Base-by-base conservation (phyloP, 768 basidiomycete species). In the Leccinum obscurum region DNA sequence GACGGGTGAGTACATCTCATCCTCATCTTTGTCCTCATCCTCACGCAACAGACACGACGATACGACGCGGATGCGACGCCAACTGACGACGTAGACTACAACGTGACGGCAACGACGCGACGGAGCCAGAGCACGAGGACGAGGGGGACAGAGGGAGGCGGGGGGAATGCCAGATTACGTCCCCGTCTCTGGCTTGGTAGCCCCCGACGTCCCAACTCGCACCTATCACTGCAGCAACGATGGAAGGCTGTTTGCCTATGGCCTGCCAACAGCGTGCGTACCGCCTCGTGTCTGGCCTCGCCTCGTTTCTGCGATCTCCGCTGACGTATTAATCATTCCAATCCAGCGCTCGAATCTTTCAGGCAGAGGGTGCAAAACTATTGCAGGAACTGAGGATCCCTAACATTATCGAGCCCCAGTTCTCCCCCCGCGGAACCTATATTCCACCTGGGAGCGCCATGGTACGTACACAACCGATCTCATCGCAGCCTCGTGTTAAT, bases 181-280 rank as follows among this genome's bases (percentile, higher is more conserved):
- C 26, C 26, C 26, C 26, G 26, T 28, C 26, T 28, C 26, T 28
- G 26, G 26, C 26, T 28, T 28, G 26, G 26, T 28, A 59, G 80
- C 77, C 39, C 90, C 91, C 50, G 89, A 91, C 49, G 84, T 82
- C 28, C 79, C 92, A 58, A 86, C 88, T 46, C 84, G 90, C 67
- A 88, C 85, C 57, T 90, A 85, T 72, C 82, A 83, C 65, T 96
- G 96, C 77, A 94, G 92, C 71, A 80, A 82, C 58, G 92, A 97
- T 70, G 95, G 95, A 68, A 83, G 91, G 71, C 81, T 93, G 63
- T 93, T 89, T 70, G 94, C 92, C 51, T 92, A 92, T 77, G 88
- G 89, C 49, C 79, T 93, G 68, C 86, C 92, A 49, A 81, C 78
- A 62, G 80, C 80, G 93, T 93, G 65, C 74, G 89, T 83, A 48